Evolutionary conservation across 1,284 basidiomycete species (phyloP), one percentile per base, ranked within the genome.

Genomic region (Uromyces viciae-fabae): DNA sequence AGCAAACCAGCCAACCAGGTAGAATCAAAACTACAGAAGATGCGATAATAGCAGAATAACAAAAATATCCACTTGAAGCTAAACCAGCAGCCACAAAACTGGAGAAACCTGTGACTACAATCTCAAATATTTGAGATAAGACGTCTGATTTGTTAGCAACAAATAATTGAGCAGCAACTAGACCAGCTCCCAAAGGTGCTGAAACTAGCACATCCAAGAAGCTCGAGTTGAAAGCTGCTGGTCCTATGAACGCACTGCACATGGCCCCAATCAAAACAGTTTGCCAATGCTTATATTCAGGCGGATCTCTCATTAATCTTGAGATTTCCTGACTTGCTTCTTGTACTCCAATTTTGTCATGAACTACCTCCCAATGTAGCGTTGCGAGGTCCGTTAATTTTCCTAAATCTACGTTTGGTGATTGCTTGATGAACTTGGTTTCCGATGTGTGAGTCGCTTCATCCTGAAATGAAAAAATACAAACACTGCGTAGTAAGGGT

Each of bases 91-190:
- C 89, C 66, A 94, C 84, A 86, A 96, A 96, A 22, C 89, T 89
- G 84, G 92, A 93, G 85, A 95, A 83, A 36, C 89, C 62, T 90
- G 93, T 91, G 79, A 94, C 90, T 4, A 92, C 93, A 83, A 95
- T 93, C 90, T 95, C 94, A 83, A 94, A 94, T 40, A 94, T 89
- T 82, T 94, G 94, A 19, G 90, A 91, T 85, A 94, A 94, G 52
- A 97, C 87, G 86, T 95, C 93, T 84, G 93, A 92, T 82, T 90
- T 88, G 11, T 90, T 90, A 14, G 91, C 91, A 52, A 93, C 85
- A 54, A 84, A 82, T 73, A 92, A 88, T 85, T 95, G 93, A n/a
- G 93, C 89, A 62, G 88, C 86, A 28, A 93, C 91, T 40, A 97
- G 88, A 14, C 94, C 87, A n/a, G 90, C 90, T 17, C 94, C 94